phyloP scores from a whole-genome alignment of 192 early-diverging fungal genomes.

The Coemansia sp. region DNA sequence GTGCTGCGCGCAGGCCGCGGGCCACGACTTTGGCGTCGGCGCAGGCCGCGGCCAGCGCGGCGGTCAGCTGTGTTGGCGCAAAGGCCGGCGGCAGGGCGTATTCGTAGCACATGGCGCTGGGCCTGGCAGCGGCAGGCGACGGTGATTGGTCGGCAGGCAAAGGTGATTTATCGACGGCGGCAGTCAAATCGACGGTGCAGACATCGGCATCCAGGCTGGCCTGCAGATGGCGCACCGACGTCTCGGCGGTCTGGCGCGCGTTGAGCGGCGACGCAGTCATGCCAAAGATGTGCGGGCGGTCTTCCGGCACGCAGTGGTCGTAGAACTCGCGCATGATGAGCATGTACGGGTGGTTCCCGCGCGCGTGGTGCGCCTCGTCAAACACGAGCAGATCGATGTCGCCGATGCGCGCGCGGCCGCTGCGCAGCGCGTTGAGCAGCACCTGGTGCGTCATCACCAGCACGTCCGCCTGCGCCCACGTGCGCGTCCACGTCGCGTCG shows the following conservation, averaged over 20 bases:
- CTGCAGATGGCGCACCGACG: conserved; percentile 56
- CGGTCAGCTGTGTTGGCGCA: conserved; percentile 45
- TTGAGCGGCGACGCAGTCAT: conserved; percentile 91
- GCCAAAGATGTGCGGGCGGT: conserved; percentile 81
- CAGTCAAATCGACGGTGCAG: conserved; percentile 56
- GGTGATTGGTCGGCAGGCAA: background rate
- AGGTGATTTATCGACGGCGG: background rate
- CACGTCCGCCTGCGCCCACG: conserved; percentile 63
- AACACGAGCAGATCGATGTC: conserved; percentile 85
- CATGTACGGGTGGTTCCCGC: conserved; percentile 71
- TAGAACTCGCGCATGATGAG: conserved; percentile 86
- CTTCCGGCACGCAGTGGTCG: conserved; percentile 32
- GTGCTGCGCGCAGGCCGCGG: conserved; percentile 38
- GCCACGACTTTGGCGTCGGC: conserved; percentile 36
- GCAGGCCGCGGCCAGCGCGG: conserved; percentile 33
- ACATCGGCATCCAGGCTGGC: conserved; percentile 55
- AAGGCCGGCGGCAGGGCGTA: conserved; percentile 55
- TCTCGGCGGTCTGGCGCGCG: conserved; percentile 21
- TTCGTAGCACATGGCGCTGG: conserved; percentile 39
- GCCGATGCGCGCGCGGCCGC: conserved; percentile 62
- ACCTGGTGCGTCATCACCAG: conserved; percentile 88
- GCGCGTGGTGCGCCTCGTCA: conserved; percentile 93
- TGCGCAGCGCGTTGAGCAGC: conserved; percentile 72
- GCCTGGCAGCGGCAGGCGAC: background rate
- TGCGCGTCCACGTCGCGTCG: conserved; percentile 57